Base-by-base conservation (phyloP, 345 rosid genomes). In the Citrus reticulata region DNA sequence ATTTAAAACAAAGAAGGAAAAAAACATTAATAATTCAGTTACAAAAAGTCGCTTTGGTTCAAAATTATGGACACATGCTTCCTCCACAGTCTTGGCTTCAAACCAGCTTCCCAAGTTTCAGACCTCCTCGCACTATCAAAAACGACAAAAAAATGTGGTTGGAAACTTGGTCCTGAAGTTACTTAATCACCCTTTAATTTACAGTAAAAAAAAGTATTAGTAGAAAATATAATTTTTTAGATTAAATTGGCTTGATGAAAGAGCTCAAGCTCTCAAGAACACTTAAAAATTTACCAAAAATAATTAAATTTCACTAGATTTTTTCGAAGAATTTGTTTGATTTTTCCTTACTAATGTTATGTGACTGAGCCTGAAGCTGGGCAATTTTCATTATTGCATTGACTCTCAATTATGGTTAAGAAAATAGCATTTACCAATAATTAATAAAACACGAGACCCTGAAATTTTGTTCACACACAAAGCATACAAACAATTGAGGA, bases 11-110 rank as follows among this genome's bases (percentile, higher is more conserved):
- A 79, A 57, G 17, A 55, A 29, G 34, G 22, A 20, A 70, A 70
- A 70, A 68, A 24, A 35, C 61, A 71, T 58, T 78, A 68, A 78
- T 37, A 30, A 59, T 68, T 79, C 87, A 57, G 84, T 81, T 84
- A 81, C 80, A 72, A 34, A 75, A 40, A 42, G 6, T 10, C 16
- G 24, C 10, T 66, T 54, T 73, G 27, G 42, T 59, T 76, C 64
- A 72, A 63, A 73, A 57, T 25, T 16, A 46, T 76, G 34, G 60
- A 72, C 80, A 76, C 68, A 58, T 78, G 35, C 60, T 46, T 16
- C 32, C 51, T 62, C 40, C 19, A 34, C 14, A 54, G 32, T 67
- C 27, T 19, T 34, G 66, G 49, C 74, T 24, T 16, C 58, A 34
- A 49, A 59, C 42, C 16, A 76, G 22, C 14, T 3, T n/a, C 30